Base-by-base conservation (phyloP, 148 eudicot species). In the Suaeda aralocaspica region DNA sequence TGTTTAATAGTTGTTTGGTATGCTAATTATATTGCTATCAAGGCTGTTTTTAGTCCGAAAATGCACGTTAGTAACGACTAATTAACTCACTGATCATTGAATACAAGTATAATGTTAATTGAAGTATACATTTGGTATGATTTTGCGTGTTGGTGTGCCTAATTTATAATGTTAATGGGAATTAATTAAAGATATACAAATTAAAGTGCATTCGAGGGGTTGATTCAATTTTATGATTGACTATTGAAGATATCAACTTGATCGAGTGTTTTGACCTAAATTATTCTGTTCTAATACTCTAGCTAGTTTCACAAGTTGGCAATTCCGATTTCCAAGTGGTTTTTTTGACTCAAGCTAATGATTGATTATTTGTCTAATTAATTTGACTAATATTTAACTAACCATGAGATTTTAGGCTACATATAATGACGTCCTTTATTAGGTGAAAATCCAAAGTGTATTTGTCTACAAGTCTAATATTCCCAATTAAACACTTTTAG, bases 131-230 rank as follows among this genome's bases (percentile, higher is more conserved):
- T 26, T 53, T 57, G 61, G 19, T 26, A 21, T 41, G 50, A 42
- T 60, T 34, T 10, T 19, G 64, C 34, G 64, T 60, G 58, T 53
- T 53, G 19, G 15, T 34, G 45, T 41, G 49, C 67, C 67, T 63
- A 63, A 41, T 63, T 63, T 22, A 42, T 63, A 39, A 42, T 63
- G 67, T 22, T 24, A 0, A 14, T 42, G 31, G 9, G 65, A 61
- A 15, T 8, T 33, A 59, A 59, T 59, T 18, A 36, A 62, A 16
- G 21, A 22, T 10, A 13, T 12, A 24, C 7, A 31, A 1, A 33
- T 13, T 28, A 58, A 28, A 34, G 5, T 31, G 25, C 14, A 2
- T 60, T 19, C 44, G 6, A 36, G 28, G 24, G 33, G 29, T 12
- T 36, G 48, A 62, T 60, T 60, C 45, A 18, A 9, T 5, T 60